phyloP scores from a whole-genome alignment of 768 basidiomycete species.

The Hysterangium stoloniferum region DNA sequence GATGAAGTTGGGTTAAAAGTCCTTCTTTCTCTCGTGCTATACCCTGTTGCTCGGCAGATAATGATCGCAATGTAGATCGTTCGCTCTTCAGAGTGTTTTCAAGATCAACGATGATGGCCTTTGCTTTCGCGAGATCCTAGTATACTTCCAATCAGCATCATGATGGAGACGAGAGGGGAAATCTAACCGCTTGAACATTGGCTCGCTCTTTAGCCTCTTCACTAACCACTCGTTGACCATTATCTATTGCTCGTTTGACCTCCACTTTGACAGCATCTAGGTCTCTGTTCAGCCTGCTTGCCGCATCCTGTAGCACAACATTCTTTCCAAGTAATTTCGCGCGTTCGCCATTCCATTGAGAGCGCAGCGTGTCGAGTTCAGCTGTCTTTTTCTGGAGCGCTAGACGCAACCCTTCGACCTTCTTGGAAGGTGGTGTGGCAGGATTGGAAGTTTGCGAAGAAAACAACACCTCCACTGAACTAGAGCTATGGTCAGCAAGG shows the following conservation, averaged over 20 bases:
- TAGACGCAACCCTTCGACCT: conserved; percentile 53
- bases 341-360: conserved; percentile 64
- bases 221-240: conserved; percentile 33
- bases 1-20: conserved; percentile 53
- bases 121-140: conserved; percentile 69
- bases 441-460: conserved; percentile 46
- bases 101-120: conserved; percentile 54
- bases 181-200: conserved; percentile 44
- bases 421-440: conserved; percentile 60
- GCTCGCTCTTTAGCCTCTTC: conserved; percentile 40
- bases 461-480: conserved; percentile 45
- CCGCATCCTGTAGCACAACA: conserved; percentile 61
- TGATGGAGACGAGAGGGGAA: background rate
- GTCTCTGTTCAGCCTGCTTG: conserved; percentile 57
- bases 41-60: conserved; percentile 56
- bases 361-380: conserved; percentile 57
- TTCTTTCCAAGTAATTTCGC: conserved; percentile 59
- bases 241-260: conserved; percentile 43
- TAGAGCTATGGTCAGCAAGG: conserved; percentile 21
- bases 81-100: conserved; percentile 68
- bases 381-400: conserved; percentile 55
- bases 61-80: conserved; percentile 51
- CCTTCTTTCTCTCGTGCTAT: conserved; percentile 59
- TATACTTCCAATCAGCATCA: conserved; percentile 7
- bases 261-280: conserved; percentile 53